Conservation (phyloP, 148 eudicot species). For the Talinum fruticosum region DNA sequence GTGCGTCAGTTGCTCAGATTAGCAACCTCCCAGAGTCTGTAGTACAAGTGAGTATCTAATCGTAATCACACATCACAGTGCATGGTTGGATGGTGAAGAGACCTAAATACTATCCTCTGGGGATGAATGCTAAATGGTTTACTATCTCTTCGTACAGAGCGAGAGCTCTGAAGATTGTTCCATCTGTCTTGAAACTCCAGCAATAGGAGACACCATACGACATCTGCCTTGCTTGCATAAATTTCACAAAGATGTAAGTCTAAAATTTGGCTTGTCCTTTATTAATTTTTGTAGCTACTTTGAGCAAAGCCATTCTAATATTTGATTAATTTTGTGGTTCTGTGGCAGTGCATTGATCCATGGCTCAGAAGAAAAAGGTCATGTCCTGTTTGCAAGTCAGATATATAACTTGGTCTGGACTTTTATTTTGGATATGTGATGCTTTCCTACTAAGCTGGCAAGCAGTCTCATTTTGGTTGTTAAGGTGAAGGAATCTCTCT, state of each 20-base stretch:
- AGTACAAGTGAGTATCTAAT: slow-evolving; percentile 50
- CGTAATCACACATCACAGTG: slow-evolving; percentile 5
- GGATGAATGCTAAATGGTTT: slow-evolving; percentile 6
- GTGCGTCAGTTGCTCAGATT: slow-evolving; percentile 62
- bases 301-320: neutral
- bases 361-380: slow-evolving; percentile 85
- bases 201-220: slow-evolving; percentile 72
- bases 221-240: slow-evolving; percentile 97
- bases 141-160: slow-evolving; percentile 41
- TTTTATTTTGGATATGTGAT: neutral
- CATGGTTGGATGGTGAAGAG: slow-evolving; percentile 2
- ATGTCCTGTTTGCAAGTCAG: slow-evolving; percentile 93
- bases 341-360: slow-evolving; percentile 88
- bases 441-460: neutral
- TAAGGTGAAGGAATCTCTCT: slow-evolving; percentile 22
- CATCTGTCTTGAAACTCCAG: slow-evolving; percentile 83
- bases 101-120: neutral
- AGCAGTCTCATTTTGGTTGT: neutral
- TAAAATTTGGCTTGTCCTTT: neutral
- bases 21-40: slow-evolving; percentile 67
- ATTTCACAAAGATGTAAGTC: slow-evolving; percentile 90
- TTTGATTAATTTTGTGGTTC: slow-evolving; percentile 1
- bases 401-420: slow-evolving; percentile 35
- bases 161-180: slow-evolving; percentile 63
- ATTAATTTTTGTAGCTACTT: neutral